A percentile compares a stretch with the other conserved stretches of the same genome.
Conservation (phyloP, 2,329 filamentous ascomycete genomes). For the Cercospora beticola region DNA sequence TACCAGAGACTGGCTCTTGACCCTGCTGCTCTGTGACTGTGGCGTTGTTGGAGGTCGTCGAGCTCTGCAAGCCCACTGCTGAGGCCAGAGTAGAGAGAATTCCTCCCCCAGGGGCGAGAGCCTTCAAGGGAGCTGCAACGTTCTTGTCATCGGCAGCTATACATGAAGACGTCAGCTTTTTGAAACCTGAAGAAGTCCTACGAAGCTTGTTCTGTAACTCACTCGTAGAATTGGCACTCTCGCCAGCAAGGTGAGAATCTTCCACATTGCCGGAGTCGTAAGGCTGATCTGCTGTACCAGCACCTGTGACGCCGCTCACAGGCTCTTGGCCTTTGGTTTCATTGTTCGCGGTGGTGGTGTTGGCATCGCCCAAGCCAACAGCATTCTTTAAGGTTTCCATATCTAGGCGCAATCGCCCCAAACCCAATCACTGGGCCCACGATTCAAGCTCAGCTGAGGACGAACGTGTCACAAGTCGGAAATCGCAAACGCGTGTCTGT, state of each 20-base stretch:
- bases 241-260: background rate
- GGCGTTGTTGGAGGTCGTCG: background rate
- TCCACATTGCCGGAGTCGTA: constrained; percentile 17
- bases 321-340: constrained; percentile 9
- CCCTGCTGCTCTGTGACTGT: background rate
- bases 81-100: constrained; percentile 7
- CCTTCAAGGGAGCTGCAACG: constrained; percentile 3
- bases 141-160: background rate
- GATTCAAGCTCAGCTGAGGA: background rate
- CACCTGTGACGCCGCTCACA: constrained; percentile 12
- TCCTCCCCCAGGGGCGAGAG: constrained; percentile 6
- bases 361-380: constrained; percentile 10
- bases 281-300: constrained; percentile 15
- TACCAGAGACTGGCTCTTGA: constrained; percentile 2
- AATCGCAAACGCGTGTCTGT: background rate
- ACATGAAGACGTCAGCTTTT: background rate
- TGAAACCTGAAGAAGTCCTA: background rate
- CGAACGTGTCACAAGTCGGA: background rate
- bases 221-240: background rate
- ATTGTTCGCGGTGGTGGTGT: constrained; percentile 5
- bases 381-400: constrained; percentile 19
- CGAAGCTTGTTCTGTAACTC: background rate
- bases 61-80: constrained; percentile 4
- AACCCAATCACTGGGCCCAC: constrained; percentile 1
- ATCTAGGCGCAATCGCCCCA: background rate